Base-by-base conservation (phyloP, 352 stramenopile species). In the Phytophthora cajani region DNA sequence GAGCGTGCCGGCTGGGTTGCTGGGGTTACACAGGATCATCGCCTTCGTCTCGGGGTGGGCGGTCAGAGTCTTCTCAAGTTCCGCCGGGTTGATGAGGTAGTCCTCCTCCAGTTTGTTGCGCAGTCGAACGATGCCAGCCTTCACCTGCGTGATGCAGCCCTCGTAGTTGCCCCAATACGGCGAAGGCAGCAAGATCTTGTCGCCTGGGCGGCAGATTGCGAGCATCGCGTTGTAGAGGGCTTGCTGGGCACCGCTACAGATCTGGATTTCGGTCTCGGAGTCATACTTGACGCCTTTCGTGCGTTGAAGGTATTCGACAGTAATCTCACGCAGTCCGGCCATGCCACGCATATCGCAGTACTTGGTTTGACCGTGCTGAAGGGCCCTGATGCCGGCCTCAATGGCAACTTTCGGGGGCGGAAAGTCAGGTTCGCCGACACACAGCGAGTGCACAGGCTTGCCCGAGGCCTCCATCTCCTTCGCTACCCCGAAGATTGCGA, bases 141-240 rank as follows among this genome's bases (percentile, higher is more conserved):
- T 91, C 2, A 92, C 90, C 25, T 99, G 82, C 40, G 88, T 83
- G 27, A 94, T 89, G 65, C 99, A 99, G 75, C 98, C 95, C 6
- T 97, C 94, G 84, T 99, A 99, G 32, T 82, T 98, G 6, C 97
- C 94, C 96, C 96, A 99, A 82, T 98, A 99, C 7, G 97, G 97
- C n/a, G 96, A 93, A 14, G 97, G 97, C 55, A 99, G 89, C 38
- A 99, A 75, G 2, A 99, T 96, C 64, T 98, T 89, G 74, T 99
- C 97, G 7, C 96, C 95, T 1, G 87, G 79, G n/a, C 92, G 82
- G 65, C 84, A 95, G 33, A 97, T 82, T 0, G 94, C 89, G 36
- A 99, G 75, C 1, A 99, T 78, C 16, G 91, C 90, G 72, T 98
- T 91, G 80, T 94, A 99, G 0, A 98, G 84, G 30, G 81, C 87